Evolutionary conservation across 225 moss, liverwort and hornwort species (phyloP), one percentile per base, ranked within the genome.

Genomic region (Marchantia paleacea): DNA sequence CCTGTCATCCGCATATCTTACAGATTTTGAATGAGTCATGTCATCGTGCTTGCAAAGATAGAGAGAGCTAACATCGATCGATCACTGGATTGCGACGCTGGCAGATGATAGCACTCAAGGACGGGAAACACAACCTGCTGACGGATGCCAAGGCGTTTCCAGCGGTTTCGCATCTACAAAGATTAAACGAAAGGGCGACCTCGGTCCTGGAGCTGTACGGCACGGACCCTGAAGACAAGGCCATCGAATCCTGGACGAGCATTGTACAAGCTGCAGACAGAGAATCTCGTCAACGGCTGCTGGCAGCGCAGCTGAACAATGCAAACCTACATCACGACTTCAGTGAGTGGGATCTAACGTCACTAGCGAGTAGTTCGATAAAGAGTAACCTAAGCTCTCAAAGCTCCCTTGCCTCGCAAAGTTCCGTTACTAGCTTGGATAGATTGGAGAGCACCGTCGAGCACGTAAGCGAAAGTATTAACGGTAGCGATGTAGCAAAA

Each of bases 61-160:
- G 5, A 39, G 39, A 39, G 39, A 39, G 39, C 39, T 39, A 39
- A 39, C 39, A 5, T 39, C 39, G 39, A 39, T 39, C 3, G 39
- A 18, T 58, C 13, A 15, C 58, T 58, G 39, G 10, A 58, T 58
- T 58, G 58, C 58, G 58, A 20, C 20, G 12, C 24, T 76, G 79
- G 54, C 91, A 97, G 94, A 62, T 94, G 85, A 92, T 97, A 73
- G 96, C 82, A 8, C 55, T 88, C 69, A 94, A 97, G 78, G 91
- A 91, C 4, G 93, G 89, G 11, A 80, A 80, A 13, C 79, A 81
- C 39, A 91, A 85, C 76, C 65, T 97, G 73, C 91, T 97, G 2
- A 76, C 88, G 28, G 93, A 94, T 78, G 79, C 80, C 20, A 94
- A 91, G 22, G 77, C 77, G 0, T 97, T 91, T 63, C 85, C 79